A percentile compares a stretch with the other conserved stretches of the same genome.
Conservation (phyloP, 2,329 filamentous ascomycete species). For the Pseudogymnoascus sp. region DNA sequence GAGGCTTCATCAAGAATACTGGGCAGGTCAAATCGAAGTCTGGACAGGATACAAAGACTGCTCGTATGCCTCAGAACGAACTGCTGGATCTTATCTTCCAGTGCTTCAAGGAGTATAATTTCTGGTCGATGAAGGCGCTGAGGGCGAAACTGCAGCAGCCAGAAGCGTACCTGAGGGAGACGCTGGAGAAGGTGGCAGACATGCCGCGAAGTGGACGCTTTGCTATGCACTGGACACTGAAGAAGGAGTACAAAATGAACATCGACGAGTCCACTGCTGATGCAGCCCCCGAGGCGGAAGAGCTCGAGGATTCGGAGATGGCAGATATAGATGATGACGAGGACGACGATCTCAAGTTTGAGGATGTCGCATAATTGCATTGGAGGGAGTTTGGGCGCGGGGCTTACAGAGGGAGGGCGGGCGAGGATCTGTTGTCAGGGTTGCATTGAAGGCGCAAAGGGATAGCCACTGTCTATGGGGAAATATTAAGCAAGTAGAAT, state of each 20-base stretch:
- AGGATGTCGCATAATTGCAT: slow-evolving; percentile 48
- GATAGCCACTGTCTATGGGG: background rate
- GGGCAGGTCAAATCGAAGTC: slow-evolving; percentile 47
- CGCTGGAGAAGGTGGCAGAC: slow-evolving; percentile 72
- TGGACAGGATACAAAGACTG: slow-evolving; percentile 70
- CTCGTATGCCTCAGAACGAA: slow-evolving; percentile 81
- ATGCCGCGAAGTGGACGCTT: slow-evolving; percentile 78
- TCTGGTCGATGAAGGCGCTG: slow-evolving; percentile 89
- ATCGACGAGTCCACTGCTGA: slow-evolving; percentile 46
- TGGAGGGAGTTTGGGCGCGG: slow-evolving; percentile 16
- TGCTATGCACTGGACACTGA: slow-evolving; percentile 77
- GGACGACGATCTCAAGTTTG: slow-evolving; percentile 64
- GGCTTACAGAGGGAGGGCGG: background rate
- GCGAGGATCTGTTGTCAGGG: slow-evolving; percentile 8
- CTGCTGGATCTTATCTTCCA: slow-evolving; percentile 78
- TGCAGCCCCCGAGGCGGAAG: slow-evolving; percentile 30
- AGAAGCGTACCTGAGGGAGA: slow-evolving; percentile 84
- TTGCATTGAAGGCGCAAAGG: slow-evolving; percentile 6
- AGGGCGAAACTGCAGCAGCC: slow-evolving; percentile 73
- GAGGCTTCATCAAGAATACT: slow-evolving; percentile 48
- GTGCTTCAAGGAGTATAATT: slow-evolving; percentile 77
- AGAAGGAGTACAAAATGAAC: slow-evolving; percentile 55
- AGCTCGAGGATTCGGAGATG: slow-evolving; percentile 38
- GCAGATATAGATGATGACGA: slow-evolving; percentile 50
- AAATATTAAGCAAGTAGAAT: background rate